Base-by-base conservation (phyloP, 2,329 filamentous ascomycete genomes). In the Pseudogymnoascus verrucosus region DNA sequence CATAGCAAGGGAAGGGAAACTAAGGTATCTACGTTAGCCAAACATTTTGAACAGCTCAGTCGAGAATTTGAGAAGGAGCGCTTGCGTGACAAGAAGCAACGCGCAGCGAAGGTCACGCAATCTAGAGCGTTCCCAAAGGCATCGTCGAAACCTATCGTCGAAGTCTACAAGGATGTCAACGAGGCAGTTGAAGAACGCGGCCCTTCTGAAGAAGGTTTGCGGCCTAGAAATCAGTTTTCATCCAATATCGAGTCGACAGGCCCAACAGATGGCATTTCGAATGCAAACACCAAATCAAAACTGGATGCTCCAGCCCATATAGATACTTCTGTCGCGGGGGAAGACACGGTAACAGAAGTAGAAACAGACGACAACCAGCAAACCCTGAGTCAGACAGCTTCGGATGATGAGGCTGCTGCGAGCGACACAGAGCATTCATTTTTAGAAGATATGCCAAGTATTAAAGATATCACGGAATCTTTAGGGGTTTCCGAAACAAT, bases 1-100 rank as follows among this genome's bases (percentile, higher is more conserved):
- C 86, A 89, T 61, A 72, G 74, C 60, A 90, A 87, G 72, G 87
- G 83, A 69, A 88, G 86, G 68, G 83, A 88, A 62, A 85, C 90
- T 3, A 90, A 89, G 70, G 95, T 99, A 2, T 96, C 92, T 7
- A 92, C 88, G n/a, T 81, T 99, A 60, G 91, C 95, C 16, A 91
- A 91, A 69, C 95, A 98, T 74, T 98, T 99, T 72, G 96, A 99
- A 75, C 93, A 98, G 74, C 81, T 99, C 64, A 97, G 92, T 69
- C 88, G 93, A 23, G 96, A 99, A 72, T 99, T 99, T 69, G 92
- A 97, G 72, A 96, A 93, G 70, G 93, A 99, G 76, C 85, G 95
- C 51, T 84, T 96, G 68, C 88, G 90, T 60, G 93, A 98, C 74
- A 86, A 90, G 68, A 89, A 88, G 70, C 89, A 92, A 73, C 82